Evolutionary conservation across 2,329 filamentous ascomycete species (phyloP), one percentile per base, ranked within the genome.

Genomic region (Samsoniella hepiali): DNA sequence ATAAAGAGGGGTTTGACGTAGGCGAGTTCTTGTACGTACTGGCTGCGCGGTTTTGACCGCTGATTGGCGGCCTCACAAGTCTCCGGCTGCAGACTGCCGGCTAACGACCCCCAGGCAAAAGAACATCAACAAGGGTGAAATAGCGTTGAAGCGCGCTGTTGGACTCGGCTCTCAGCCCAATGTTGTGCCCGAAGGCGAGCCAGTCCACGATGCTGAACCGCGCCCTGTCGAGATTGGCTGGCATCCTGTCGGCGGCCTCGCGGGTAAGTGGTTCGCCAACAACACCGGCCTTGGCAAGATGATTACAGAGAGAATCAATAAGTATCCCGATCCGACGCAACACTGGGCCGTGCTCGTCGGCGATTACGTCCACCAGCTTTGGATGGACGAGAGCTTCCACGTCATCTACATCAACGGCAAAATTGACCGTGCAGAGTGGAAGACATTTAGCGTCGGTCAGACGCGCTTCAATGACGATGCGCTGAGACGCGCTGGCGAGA

Each of bases 301-400:
- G 75, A 85, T 86, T 64, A 84, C 81, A 0, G 80, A 83, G 53
- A 81, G 78, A 66, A 80, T 83, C 61, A 79, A 82, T 67, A 77
- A 75, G 63, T 85, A 82, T 65, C 84, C 84, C 0, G 84, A 86
- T 68, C 84, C 84, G 3, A 85, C 82, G 4, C 84, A 86, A 72
- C 84, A 86, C 68, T 86, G 84, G 84, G 83, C 82, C 2, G 81
- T 86, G 1, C 74, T 86, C 0, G 82, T 86, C 1, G 83, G 82
- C 2, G 82, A 80, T 13, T 86, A 76, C 68, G 79, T 78, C 1
- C 83, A 86, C 69, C 77, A 86, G 69, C 72, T 86, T n/a, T 86
- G 84, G 83, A 86, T 86, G 83, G 82, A 86, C 49, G 83, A 86
- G 69, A 74, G 81, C 11, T 78, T 85, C 11, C 75, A 85, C 67